These are phyloP conservation scores for Sphagnum contortum DNA, from an alignment of 225 moss, liverwort and hornwort genomes.

Conservation along the genomic window DNA sequence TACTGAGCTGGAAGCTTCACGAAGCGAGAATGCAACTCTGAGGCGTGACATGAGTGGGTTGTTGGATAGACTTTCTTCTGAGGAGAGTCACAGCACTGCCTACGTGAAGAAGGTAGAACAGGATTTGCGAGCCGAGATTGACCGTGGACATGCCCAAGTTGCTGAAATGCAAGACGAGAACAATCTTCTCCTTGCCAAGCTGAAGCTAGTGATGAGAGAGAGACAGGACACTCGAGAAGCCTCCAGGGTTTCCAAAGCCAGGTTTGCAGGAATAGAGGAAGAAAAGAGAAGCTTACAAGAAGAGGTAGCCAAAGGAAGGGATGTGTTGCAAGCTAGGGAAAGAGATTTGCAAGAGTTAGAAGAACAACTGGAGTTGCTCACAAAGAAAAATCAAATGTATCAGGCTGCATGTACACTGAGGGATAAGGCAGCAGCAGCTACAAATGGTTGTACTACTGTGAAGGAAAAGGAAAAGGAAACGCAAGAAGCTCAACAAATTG, in stretches of 20 bases:
- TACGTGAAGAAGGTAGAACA: conserved; percentile 39
- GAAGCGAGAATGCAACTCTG: conserved; percentile 49
- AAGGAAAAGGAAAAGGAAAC: conserved; percentile 55
- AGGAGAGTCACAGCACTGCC: conserved; percentile 27
- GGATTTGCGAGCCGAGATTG: conserved; percentile 53
- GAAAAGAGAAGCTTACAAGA: conserved; percentile 53
- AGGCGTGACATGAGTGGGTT: conserved; percentile 50
- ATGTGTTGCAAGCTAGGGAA: conserved; percentile 60
- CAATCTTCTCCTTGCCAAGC: conserved; percentile 42
- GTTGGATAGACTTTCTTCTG: conserved; percentile 42
- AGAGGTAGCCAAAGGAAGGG: conserved; percentile 40
- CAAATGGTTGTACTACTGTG: conserved; percentile 25
- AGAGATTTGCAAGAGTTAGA: conserved; percentile 58
- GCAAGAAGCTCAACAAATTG: conserved; percentile 42
- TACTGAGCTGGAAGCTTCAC: conserved; percentile 57
- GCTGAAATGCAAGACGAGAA: conserved; percentile 80
- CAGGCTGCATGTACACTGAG: conserved; percentile 66
- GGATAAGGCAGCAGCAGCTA: conserved; percentile 44
- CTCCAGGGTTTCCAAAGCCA: conserved; percentile 39
- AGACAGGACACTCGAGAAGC: conserved; percentile 57
- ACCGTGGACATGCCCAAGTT: conserved; percentile 50
- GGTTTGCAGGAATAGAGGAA: conserved; percentile 52
- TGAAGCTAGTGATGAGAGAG: conserved; percentile 56
- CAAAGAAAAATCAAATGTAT: conserved; percentile 56
- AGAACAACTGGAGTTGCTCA: conserved; percentile 48